Evolutionary conservation across 2,329 filamentous ascomycete genomes (phyloP).

Genomic region (Cladosporium sp.): DNA sequence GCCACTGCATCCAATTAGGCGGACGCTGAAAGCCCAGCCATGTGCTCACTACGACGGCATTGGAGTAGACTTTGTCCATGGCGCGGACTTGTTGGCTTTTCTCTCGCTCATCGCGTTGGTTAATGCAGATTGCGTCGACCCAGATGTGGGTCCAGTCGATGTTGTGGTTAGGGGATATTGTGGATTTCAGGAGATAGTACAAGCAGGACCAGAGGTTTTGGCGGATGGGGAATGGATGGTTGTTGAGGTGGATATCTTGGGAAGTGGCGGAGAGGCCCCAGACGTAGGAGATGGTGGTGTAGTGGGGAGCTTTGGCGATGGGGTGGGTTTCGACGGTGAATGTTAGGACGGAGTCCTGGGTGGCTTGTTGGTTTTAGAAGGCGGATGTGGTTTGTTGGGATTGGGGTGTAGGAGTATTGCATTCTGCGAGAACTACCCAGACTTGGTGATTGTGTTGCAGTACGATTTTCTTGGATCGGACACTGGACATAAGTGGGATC

Average conservation of each 20-base stretch:
- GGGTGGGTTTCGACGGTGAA: neutral
- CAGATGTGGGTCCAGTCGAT: neutral
- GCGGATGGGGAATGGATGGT: neutral
- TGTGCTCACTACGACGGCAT: neutral
- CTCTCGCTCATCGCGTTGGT: neutral
- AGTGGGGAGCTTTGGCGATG: neutral
- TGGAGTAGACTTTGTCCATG: neutral
- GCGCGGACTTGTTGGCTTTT: neutral
- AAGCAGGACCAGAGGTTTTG: neutral
- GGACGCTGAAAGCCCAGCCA: neutral
- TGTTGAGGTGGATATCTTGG: neutral
- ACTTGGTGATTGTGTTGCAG: too few species aligned
- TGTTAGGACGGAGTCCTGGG: neutral
- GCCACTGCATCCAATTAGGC: neutral
- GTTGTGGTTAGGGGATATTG: neutral
- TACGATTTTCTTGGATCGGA: too few species aligned
- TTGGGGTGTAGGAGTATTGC: neutral
- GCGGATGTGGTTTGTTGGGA: neutral
- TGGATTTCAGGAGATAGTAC: neutral
- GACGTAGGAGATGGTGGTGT: neutral
- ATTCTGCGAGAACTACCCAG: neutral
- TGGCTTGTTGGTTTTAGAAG: neutral
- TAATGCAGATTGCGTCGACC: constrained; percentile 2
- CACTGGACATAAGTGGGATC: too few species aligned
- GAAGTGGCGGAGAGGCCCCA: neutral